phyloP scores from a whole-genome alignment of 768 basidiomycete genomes.

The Russula dissimulans region DNA sequence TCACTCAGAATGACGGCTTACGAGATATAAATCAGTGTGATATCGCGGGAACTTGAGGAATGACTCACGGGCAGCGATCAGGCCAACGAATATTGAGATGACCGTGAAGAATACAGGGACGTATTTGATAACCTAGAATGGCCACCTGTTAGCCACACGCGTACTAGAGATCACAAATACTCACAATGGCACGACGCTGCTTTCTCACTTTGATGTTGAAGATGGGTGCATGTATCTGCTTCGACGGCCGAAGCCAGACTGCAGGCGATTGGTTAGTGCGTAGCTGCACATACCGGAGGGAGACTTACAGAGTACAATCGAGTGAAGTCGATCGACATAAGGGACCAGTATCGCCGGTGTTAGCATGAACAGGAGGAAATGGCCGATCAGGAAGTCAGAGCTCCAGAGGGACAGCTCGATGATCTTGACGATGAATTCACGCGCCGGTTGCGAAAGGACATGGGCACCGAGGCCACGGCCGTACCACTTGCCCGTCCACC shows the following conservation, averaged over 20 bases:
- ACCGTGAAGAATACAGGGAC: slow-evolving; percentile 65
- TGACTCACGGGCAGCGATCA: slow-evolving; percentile 70
- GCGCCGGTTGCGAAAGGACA: slow-evolving; percentile 89
- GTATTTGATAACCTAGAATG: slow-evolving; percentile 67
- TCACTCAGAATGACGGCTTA: slow-evolving; percentile 55
- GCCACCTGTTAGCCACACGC: background rate
- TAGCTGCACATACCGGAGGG: background rate
- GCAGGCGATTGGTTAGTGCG: slow-evolving; percentile 18
- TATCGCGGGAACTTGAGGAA: background rate
- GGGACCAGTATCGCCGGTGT: slow-evolving; percentile 81
- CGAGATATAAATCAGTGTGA: slow-evolving; percentile 1
- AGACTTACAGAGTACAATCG: slow-evolving; percentile 86
- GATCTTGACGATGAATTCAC: slow-evolving; percentile 97
- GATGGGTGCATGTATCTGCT: slow-evolving; percentile 87
- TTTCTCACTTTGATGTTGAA: slow-evolving; percentile 85
- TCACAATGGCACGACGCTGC: slow-evolving; percentile 84
- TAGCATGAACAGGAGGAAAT: slow-evolving; percentile 79
- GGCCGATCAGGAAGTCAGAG: slow-evolving; percentile 85
- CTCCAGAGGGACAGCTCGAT: slow-evolving; percentile 97
- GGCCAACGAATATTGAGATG: slow-evolving; percentile 59
- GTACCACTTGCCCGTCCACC: slow-evolving; percentile 99
- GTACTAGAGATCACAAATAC: slow-evolving; percentile 23
- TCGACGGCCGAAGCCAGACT: slow-evolving; percentile 95
- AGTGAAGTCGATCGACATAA: slow-evolving; percentile 80
- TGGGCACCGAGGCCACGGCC: slow-evolving; percentile 86